Evolutionary conservation across 106 monocot genomes (phyloP), one percentile per base, ranked within the genome.

Genomic region (Agapanthus africanus): DNA sequence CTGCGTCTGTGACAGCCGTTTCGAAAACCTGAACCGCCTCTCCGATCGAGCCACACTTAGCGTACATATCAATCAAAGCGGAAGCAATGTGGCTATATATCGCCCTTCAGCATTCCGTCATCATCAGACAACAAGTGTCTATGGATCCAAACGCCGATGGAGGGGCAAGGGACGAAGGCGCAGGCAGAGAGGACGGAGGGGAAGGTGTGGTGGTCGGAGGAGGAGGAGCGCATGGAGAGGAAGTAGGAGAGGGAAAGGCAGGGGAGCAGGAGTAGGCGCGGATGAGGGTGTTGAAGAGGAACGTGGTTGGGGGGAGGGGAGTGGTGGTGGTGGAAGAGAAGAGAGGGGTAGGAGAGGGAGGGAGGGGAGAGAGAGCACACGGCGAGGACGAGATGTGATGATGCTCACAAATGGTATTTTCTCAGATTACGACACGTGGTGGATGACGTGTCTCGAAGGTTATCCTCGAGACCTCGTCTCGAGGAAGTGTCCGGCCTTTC

Each of bases 31-130:
- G 19, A 1, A 66, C 46, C 1, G 90, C 85, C 10, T 80, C 37
- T 9, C 69, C 26, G 11, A 86, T 73, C 51, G 69, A 83, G 6
- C 90, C 90, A 37, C 90, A 90, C 63, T 86, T 85, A 3, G 85
- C 68, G 46, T 90, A 90, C 85, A 90, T 85, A 51, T 76, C 76
- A 27, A 90, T 57, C 0, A 90, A 82, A 2, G 82, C 76, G 15
- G 90, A 77, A 22, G 65, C 75, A 19, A 90, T 35, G 38, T 71
- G 71, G 8, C 69, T 59, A 46, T 82, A n/a, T n/a, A n/a, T n/a
- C n/a, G n/a, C n/a, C 81, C 14, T 28, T 22, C 3, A 73, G 40
- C n/a, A 65, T 73, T 0, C 8, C 25, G 0, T 60, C 36, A 27
- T 41, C 64, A 16, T 54, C 26, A 26, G 65, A 52, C 8, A 86